Evolutionary conservation across 805 yeast species (phyloP).

Genomic region (Saturnispora silvae): DNA sequence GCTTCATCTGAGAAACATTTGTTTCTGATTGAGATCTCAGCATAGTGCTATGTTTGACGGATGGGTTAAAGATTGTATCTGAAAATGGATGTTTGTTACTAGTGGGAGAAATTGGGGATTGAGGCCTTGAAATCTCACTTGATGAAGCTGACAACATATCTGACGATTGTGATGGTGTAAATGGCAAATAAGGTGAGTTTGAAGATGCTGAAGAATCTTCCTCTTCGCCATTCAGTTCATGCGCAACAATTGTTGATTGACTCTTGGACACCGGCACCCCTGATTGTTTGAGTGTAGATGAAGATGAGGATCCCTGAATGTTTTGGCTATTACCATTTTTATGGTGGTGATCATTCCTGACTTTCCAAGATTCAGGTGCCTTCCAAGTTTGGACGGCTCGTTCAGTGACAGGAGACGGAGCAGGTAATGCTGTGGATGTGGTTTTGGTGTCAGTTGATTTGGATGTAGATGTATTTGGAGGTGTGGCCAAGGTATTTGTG

Average conservation of each 20-base stretch:
- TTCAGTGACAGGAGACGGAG: background rate
- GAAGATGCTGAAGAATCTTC: slow-evolving; percentile 3
- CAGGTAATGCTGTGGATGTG: background rate
- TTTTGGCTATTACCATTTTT: slow-evolving; percentile 1
- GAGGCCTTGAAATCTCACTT: slow-evolving; percentile 8
- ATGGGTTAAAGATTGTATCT: background rate
- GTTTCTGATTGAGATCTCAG: background rate
- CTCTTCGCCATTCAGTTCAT: too few species aligned
- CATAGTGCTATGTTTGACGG: background rate
- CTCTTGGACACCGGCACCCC: too few species aligned
- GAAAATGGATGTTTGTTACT: background rate
- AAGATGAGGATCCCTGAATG: slow-evolving; percentile 7
- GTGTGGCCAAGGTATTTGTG: too few species aligned
- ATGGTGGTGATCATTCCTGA: slow-evolving; percentile 22
- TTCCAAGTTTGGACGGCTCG: slow-evolving; percentile 29
- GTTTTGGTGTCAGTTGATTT: background rate
- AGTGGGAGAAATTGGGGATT: slow-evolving; percentile 4
- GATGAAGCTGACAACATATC: background rate
- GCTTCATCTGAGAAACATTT: background rate
- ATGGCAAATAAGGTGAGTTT: slow-evolving; percentile 9
- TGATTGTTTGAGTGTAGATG: background rate
- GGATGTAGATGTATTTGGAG: too few species aligned
- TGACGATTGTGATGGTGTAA: slow-evolving; percentile 10
- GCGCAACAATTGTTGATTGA: too few species aligned
- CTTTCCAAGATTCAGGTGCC: slow-evolving; percentile 58